Percentiles rank a stretch among this genome's conserved stretches.
These are phyloP conservation scores for Pleodorina starrii DNA, from an alignment of 139 green algal species.

Conservation along the genomic window DNA sequence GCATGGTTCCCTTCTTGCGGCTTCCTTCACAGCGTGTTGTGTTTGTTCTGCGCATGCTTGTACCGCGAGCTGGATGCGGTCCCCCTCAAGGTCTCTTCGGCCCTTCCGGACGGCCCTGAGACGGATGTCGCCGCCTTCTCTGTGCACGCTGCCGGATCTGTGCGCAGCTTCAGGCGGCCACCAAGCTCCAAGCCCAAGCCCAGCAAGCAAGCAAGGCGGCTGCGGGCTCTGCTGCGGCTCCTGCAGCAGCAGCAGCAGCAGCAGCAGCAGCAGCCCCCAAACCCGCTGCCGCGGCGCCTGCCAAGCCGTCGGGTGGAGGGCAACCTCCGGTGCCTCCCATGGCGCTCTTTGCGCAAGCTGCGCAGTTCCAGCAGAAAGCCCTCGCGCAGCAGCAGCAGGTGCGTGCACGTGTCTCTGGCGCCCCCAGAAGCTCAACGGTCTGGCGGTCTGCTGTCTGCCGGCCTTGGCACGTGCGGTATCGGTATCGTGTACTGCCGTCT, in stretches of 20 bases:
- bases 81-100: too few species aligned
- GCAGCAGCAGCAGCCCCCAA: neutral
- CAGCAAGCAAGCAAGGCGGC: conserved; percentile 2
- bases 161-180: conserved; percentile 41
- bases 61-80: too few species aligned
- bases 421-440: too few species aligned
- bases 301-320: neutral
- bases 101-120: too few species aligned
- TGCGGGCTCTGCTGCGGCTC: neutral
- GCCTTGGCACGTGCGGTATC: too few species aligned
- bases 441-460: too few species aligned
- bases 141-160: neutral
- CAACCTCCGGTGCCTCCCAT: conserved; percentile 45
- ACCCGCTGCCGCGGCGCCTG: neutral
- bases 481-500: too few species aligned
- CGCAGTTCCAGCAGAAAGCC: conserved; percentile 23
- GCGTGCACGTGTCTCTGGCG: too few species aligned
- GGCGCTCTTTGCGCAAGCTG: conserved; percentile 27
- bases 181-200: conserved; percentile 10
- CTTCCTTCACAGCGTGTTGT: too few species aligned
- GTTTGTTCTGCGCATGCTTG: too few species aligned
- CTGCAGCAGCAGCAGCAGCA: neutral
- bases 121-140: too few species aligned
- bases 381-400: conserved; percentile 15
- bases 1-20: too few species aligned